phyloP scores from a whole-genome alignment of 73 alveolate genomes.

The Paramecium pentaurelia region DNA sequence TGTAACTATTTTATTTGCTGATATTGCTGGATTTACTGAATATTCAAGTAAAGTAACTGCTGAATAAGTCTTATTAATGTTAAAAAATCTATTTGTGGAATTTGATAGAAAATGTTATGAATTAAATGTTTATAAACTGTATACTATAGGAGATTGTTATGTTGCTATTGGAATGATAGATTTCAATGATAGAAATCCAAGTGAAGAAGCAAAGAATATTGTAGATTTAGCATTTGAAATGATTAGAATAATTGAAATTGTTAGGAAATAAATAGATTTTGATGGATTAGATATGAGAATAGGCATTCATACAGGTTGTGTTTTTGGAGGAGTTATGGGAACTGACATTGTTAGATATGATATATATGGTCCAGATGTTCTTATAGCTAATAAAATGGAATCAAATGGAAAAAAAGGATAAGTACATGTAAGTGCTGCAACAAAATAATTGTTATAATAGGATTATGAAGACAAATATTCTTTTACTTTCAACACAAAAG shows the following conservation, averaged over 20 bases:
- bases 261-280: conserved; percentile 36
- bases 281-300: conserved; percentile 61
- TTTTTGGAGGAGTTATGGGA: conserved; percentile 59
- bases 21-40: conserved; percentile 63
- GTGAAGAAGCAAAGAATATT: conserved; percentile 40
- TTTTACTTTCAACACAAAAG: conserved; percentile 20
- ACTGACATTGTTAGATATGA: conserved; percentile 59
- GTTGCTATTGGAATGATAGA: conserved; percentile 56
- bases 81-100: conserved; percentile 48
- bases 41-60: conserved; percentile 46
- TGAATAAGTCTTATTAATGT: conserved; percentile 49
- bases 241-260: conserved; percentile 44
- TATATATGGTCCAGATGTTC: conserved; percentile 53
- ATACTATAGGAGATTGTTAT: conserved; percentile 64
- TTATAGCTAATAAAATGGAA: conserved; percentile 60
- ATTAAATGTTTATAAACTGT: conserved; percentile 55
- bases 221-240: conserved; percentile 54
- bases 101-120: conserved; percentile 53
- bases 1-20: conserved; percentile 59
- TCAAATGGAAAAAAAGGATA: conserved; percentile 44
- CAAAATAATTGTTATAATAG: neutral
- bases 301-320: conserved; percentile 59
- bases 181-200: conserved; percentile 48
- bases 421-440: conserved; percentile 28
- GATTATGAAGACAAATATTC: conserved; percentile 9